Conservation (phyloP, 1,284 basidiomycete species). For the Mrakiaceae sp. region DNA sequence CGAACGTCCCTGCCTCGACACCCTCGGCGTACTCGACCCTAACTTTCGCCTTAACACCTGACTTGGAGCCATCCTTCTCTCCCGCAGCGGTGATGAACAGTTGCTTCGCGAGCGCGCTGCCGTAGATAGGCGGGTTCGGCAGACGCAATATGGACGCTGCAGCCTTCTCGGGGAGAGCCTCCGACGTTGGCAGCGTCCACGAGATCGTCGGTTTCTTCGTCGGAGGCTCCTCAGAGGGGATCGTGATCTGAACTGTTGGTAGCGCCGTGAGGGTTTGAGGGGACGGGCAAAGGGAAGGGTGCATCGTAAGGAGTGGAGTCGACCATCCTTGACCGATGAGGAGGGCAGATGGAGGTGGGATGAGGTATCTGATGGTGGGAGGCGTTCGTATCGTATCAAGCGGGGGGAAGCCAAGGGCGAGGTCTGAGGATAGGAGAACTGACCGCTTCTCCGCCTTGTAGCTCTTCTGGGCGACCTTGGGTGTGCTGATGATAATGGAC, state of each 20-base stretch:
- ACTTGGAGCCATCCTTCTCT: conserved; percentile 43
- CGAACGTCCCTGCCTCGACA: conserved; percentile 65
- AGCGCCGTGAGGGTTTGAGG: conserved; percentile 53
- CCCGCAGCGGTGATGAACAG: conserved; percentile 73
- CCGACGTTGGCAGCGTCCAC: too few species aligned
- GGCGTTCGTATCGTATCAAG: background rate
- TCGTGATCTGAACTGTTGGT: conserved; percentile 75
- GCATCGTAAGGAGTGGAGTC: conserved; percentile 42
- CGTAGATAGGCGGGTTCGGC: conserved; percentile 61
- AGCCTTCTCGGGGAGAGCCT: too few species aligned
- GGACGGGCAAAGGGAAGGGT: conserved; percentile 15
- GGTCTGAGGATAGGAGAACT: conserved; percentile 17
- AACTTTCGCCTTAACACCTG: conserved; percentile 80
- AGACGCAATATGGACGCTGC: too few species aligned
- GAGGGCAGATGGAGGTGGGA: conserved; percentile 88
- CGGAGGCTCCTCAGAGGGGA: conserved; percentile 76
- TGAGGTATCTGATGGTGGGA: conserved; percentile 56
- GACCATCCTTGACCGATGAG: conserved; percentile 91
- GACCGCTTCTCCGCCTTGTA: conserved; percentile 91
- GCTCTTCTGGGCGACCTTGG: conserved; percentile 91
- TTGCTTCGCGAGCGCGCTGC: conserved; percentile 78
- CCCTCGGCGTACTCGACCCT: conserved; percentile 72
- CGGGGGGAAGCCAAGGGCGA: background rate
- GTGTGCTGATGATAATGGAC: conserved; percentile 89
- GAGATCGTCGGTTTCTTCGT: conserved; percentile 53